Evolutionary conservation across 2,329 filamentous ascomycete species (phyloP).

Genomic region (Arthroderma sp.): DNA sequence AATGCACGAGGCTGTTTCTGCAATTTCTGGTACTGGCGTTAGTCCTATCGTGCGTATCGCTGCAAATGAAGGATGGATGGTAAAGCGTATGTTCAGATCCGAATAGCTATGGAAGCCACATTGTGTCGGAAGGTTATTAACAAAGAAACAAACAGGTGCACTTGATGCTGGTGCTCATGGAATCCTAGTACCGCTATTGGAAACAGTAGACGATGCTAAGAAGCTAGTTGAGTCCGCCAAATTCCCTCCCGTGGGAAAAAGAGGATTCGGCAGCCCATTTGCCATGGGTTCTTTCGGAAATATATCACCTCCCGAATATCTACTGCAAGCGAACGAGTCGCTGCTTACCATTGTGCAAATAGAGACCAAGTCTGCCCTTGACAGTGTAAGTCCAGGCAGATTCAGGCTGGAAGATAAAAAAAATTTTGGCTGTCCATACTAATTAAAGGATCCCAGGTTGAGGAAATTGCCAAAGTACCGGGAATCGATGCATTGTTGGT

Average conservation of each 20-base stretch:
- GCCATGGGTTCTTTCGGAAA: constrained; percentile 32
- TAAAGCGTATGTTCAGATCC: constrained; percentile 34
- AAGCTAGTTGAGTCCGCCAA: constrained; percentile 40
- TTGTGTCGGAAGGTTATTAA: not conserved
- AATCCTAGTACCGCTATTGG: constrained; percentile 41
- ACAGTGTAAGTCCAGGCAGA: constrained; percentile 16
- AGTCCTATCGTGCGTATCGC: constrained; percentile 37
- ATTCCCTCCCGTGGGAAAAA: constrained; percentile 42
- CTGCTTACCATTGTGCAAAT: constrained; percentile 38
- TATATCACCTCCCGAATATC: constrained; percentile 33
- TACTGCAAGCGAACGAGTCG: constrained; percentile 41
- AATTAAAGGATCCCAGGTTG: constrained; percentile 17
- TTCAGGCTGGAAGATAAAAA: not conserved
- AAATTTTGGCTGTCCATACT: not conserved
- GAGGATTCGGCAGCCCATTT: constrained; percentile 45
- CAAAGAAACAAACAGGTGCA: constrained; percentile 26
- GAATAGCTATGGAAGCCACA: too few species aligned
- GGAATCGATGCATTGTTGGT: constrained; percentile 42
- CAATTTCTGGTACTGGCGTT: constrained; percentile 29
- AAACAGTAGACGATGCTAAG: constrained; percentile 40
- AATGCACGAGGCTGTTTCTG: constrained; percentile 44
- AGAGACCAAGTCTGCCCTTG: constrained; percentile 29
- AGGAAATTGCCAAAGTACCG: constrained; percentile 39
- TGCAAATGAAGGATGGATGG: constrained; percentile 48
- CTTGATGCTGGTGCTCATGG: constrained; percentile 48